phyloP scores from a whole-genome alignment of 129 eudicot species.

The Artemisia tridentata region DNA sequence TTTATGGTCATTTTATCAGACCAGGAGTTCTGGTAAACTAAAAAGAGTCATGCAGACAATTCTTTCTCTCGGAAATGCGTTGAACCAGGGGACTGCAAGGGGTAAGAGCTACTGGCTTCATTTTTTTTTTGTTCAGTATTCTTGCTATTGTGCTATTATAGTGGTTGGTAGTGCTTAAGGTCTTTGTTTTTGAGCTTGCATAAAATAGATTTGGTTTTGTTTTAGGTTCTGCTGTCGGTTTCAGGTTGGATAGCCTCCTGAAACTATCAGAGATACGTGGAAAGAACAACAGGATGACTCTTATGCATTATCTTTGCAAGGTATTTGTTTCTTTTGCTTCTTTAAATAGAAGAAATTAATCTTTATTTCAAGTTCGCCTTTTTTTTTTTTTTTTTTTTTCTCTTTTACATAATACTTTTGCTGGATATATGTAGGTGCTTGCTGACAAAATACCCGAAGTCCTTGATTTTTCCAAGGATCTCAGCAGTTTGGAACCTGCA shows the following conservation, averaged over 20 bases:
- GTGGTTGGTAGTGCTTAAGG: no score
- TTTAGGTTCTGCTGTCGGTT: conserved; percentile 92
- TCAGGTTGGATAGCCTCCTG: conserved; percentile 84
- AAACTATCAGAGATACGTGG: conserved; percentile 64
- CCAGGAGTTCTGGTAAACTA: no score
- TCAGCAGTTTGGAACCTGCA: conserved; percentile 57
- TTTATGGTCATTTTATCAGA: conserved; percentile 1
- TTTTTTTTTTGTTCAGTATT: no score
- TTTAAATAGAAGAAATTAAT: no score
- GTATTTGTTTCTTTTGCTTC: conserved; percentile 41
- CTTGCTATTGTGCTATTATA: no score
- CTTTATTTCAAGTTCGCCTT: no score
- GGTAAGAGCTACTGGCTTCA: no score
- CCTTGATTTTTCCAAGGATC: conserved; percentile 58
- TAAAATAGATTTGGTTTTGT: neutral
- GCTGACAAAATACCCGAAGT: conserved; percentile 71
- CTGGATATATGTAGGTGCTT: conserved; percentile 43
- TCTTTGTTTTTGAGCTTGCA: no score
- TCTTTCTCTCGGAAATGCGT: no score
- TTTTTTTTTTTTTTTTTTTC: neutral
- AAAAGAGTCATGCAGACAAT: no score
- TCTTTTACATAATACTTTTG: neutral
- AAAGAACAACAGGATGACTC: conserved; percentile 46
- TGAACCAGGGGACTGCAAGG: no score
- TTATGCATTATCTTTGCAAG: conserved; percentile 95